Percentiles rank a stretch among this genome's conserved stretches.
These are phyloP conservation scores for Cystofilobasidium macerans DNA, from an alignment of 768 basidiomycete species.

Conservation along the genomic window DNA sequence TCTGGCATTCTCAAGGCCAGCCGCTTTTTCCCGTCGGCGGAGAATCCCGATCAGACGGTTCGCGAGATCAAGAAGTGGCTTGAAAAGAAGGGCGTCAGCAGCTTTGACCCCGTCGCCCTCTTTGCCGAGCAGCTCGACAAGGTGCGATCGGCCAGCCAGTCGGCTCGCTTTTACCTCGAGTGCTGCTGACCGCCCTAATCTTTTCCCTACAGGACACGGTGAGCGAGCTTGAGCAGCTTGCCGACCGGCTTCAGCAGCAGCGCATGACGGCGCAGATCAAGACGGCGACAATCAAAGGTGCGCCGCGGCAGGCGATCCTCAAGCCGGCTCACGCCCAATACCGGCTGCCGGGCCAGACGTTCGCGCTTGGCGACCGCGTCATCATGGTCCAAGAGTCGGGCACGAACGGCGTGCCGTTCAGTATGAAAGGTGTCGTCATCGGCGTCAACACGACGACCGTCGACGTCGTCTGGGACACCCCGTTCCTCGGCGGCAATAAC, in stretches of 20 bases:
- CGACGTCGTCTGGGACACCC: constrained; percentile 92
- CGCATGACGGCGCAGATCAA: constrained; percentile 60
- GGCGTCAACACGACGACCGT: constrained; percentile 75
- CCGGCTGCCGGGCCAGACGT: constrained; percentile 77
- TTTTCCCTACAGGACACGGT: constrained; percentile 54
- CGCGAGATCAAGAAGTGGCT: constrained; percentile 78
- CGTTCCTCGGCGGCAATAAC: constrained; percentile 86
- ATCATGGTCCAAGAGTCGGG: constrained; percentile 86
- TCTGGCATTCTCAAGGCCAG: constrained; percentile 67
- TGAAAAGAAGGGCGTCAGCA: constrained; percentile 68
- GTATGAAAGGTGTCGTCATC: constrained; percentile 85
- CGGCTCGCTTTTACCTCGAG: background rate
- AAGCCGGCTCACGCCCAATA: constrained; percentile 85
- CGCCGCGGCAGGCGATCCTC: constrained; percentile 82
- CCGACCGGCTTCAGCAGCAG: constrained; percentile 54
- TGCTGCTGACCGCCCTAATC: background rate
- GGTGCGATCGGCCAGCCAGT: constrained; percentile 42
- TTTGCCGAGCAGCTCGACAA: constrained; percentile 85
- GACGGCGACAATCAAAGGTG: constrained; percentile 83
- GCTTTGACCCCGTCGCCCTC: constrained; percentile 84
- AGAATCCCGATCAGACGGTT: constrained; percentile 57
- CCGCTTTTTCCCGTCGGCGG: constrained; percentile 49
- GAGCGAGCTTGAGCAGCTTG: constrained; percentile 60
- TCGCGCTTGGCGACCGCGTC: constrained; percentile 81
- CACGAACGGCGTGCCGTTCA: constrained; percentile 70